These are phyloP conservation scores for Solanum etuberosum DNA, from an alignment of 257 asterid species.

Conservation along the genomic window DNA sequence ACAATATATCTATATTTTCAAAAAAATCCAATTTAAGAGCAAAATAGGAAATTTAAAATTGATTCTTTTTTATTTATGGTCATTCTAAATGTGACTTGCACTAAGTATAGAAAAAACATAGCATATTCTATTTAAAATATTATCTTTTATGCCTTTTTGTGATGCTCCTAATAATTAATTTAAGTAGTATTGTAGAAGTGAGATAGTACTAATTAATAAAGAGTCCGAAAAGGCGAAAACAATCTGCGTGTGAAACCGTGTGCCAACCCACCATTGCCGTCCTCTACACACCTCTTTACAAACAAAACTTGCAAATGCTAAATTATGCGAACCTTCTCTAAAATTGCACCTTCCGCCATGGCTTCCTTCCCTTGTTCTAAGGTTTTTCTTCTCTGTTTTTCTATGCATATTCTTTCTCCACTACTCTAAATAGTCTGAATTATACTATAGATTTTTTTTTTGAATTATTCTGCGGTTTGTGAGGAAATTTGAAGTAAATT, in stretches of 20 bases:
- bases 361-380: constrained; percentile 16
- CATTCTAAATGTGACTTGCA: not conserved
- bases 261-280: not conserved
- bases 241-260: not conserved
- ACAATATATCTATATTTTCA: too few relatives aligned
- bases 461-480: not conserved
- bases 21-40: too few relatives aligned
- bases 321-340: constrained; percentile 2
- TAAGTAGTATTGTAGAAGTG: not conserved
- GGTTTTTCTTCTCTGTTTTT: not conserved
- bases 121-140: not conserved
- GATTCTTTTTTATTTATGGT: not conserved
- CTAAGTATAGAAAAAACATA: not conserved
- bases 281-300: not conserved
- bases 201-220: not conserved
- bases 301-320: not conserved
- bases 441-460: not conserved
- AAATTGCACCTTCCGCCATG: constrained; percentile 9
- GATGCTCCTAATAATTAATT: not conserved
- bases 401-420: not conserved
- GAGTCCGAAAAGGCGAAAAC: not conserved
- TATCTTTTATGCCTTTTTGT: not conserved
- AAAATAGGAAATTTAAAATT: not conserved
- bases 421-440: not conserved
- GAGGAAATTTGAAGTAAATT: not conserved